These are phyloP conservation scores for Leonotis leonurus DNA, from an alignment of 257 asterid species.

Conservation along the genomic window DNA sequence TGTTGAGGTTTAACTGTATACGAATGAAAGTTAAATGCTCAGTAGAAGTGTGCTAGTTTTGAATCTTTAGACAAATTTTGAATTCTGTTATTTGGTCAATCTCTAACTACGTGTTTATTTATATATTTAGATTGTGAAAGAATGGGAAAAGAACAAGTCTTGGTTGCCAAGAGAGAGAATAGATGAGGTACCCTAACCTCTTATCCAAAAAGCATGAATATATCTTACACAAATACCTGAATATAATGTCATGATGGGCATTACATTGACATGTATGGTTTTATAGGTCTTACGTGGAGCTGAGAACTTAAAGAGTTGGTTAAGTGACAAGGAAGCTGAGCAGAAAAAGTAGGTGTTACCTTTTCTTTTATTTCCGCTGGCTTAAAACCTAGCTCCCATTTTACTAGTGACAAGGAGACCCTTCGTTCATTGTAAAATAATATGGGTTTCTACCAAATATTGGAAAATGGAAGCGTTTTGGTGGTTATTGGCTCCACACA, in stretches of 20 bases:
- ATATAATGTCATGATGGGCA: background rate
- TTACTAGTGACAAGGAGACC: background rate
- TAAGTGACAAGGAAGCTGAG: slow-evolving; percentile 72
- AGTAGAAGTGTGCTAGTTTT: no score
- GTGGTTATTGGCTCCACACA: background rate
- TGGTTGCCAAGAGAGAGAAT: slow-evolving; percentile 87
- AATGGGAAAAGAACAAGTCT: slow-evolving; percentile 77
- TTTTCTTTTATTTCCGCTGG: background rate
- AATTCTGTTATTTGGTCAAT: background rate
- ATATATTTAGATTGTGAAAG: slow-evolving; percentile 51
- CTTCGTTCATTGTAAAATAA: background rate
- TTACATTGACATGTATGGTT: slow-evolving; percentile 10
- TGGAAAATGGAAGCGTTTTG: background rate
- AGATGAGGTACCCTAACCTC: slow-evolving; percentile 56
- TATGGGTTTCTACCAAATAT: background rate
- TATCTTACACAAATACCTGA: slow-evolving; percentile 1
- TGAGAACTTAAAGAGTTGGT: slow-evolving; percentile 79
- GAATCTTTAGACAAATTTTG: no score
- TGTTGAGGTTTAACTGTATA: background rate
- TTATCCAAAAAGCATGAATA: slow-evolving; percentile 7
- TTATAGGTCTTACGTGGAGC: slow-evolving; percentile 57
- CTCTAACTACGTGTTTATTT: slow-evolving; percentile 16
- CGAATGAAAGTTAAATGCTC: no score
- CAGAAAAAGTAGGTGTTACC: slow-evolving; percentile 64
- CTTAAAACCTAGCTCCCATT: background rate